phyloP scores from a whole-genome alignment of 1,139 yeast genomes.

The Debaryomycetaceae sp. region DNA sequence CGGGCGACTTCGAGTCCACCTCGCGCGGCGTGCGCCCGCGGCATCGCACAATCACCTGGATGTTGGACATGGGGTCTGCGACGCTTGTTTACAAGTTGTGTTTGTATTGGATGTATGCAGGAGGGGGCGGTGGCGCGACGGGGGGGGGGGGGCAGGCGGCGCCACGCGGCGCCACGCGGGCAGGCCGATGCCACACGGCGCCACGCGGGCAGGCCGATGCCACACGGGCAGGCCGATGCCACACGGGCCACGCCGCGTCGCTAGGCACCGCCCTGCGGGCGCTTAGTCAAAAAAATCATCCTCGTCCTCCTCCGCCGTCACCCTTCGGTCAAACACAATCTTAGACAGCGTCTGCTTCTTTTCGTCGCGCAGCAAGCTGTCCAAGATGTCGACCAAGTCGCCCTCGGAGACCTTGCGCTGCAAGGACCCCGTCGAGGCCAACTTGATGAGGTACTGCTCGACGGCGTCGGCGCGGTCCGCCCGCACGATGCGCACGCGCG shows the following conservation, averaged over 20 bases:
- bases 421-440: conserved; percentile 78
- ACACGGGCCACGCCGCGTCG: too few species aligned
- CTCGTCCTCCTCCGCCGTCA: conserved; percentile 17
- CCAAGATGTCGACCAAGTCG: conserved; percentile 78
- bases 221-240: too few species aligned
- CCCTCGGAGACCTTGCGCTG: conserved; percentile 68
- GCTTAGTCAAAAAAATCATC: conserved; percentile 29
- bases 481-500: conserved; percentile 82
- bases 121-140: conserved; percentile 1
- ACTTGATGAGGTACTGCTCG: conserved; percentile 71
- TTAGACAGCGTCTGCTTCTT: conserved; percentile 55
- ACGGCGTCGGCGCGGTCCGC: conserved; percentile 90
- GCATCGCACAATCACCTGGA: conserved; percentile 85
- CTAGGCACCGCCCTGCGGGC: too few species aligned
- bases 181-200: too few species aligned
- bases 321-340: conserved; percentile 40
- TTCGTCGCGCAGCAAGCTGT: conserved; percentile 79
- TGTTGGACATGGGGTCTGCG: conserved; percentile 36
- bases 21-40: conserved; percentile 78
- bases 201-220: too few species aligned
- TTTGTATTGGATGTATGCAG: conserved; percentile 3
- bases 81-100: conserved; percentile 5
- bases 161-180: too few species aligned
- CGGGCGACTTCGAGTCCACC: conserved; percentile 64
- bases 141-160: too few species aligned